A percentile compares a stretch with the other conserved stretches of the same genome.
These are phyloP conservation scores for Berkeleyomyces rouxiae DNA, from an alignment of 2,329 filamentous ascomycete genomes.

Conservation along the genomic window DNA sequence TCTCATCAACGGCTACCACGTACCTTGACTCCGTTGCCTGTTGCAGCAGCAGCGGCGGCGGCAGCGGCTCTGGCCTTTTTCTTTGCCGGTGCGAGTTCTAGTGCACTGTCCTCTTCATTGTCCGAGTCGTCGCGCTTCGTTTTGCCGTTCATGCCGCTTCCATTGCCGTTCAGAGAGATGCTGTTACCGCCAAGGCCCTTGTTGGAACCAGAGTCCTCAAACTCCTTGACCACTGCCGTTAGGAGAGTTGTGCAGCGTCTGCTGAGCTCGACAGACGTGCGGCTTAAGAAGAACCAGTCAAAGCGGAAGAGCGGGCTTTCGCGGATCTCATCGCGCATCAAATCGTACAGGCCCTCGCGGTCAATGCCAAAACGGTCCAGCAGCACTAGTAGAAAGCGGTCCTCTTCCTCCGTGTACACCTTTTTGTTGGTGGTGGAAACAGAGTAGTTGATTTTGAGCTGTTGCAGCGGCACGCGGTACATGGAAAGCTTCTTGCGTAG, in stretches of 20 bases:
- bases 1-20: constrained; percentile 20
- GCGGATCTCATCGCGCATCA: constrained; percentile 91
- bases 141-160: constrained; percentile 45
- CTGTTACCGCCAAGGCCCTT: constrained; percentile 21
- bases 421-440: constrained; percentile 99
- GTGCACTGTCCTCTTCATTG: constrained; percentile 65
- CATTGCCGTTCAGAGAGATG: constrained; percentile 6
- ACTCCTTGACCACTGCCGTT: constrained; percentile 87
- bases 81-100: constrained; percentile 71
- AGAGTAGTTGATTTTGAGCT: constrained; percentile 97
- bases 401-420: constrained; percentile 96
- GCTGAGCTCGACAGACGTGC: constrained; percentile 82
- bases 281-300: constrained; percentile 97
- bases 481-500: constrained; percentile 88
- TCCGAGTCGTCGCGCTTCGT: constrained; percentile 71
- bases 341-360: constrained; percentile 75
- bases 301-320: constrained; percentile 92
- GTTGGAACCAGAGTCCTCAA: constrained; percentile 48
- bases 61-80: constrained; percentile 48
- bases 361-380: constrained; percentile 87
- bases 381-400: constrained; percentile 85
- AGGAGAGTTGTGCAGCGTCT: constrained; percentile 86
- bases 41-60: background rate
- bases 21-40: constrained; percentile 61
- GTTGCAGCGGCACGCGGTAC: constrained; percentile 93